Percentiles rank a stretch among this genome's conserved stretches.
phyloP scores from a whole-genome alignment of 176 grass and related monocot species.

The Phragmites australis region DNA sequence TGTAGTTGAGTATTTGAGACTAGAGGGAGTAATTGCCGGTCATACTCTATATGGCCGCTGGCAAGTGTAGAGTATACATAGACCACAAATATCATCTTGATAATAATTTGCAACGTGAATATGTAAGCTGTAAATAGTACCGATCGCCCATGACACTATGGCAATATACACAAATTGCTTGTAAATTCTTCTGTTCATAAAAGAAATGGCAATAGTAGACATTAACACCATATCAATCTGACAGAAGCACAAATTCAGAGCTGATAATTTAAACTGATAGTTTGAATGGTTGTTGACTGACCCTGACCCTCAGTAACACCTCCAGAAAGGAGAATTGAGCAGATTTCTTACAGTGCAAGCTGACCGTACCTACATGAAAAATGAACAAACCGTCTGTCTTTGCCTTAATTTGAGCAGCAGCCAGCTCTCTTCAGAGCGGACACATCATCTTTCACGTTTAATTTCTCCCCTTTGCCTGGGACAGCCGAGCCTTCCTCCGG shows the following conservation, averaged over 20 bases:
- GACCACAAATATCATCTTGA: too few relatives aligned
- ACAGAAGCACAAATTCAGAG: constrained; percentile 26
- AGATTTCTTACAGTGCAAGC: constrained; percentile 23
- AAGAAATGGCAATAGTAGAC: neutral
- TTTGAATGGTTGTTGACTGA: constrained; percentile 25
- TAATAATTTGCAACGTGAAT: neutral
- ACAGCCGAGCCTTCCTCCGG: constrained; percentile 31
- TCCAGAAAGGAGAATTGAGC: constrained; percentile 28
- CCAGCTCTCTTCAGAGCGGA: constrained; percentile 52
- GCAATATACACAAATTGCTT: neutral
- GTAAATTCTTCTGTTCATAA: neutral
- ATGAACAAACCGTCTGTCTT: constrained; percentile 28
- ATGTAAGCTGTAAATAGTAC: neutral
- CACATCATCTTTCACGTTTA: constrained; percentile 64
- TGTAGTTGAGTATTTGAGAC: too few relatives aligned
- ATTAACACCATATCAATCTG: neutral
- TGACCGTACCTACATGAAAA: constrained; percentile 36
- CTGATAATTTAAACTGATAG: constrained; percentile 22
- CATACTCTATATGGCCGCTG: too few relatives aligned
- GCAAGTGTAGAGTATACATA: too few relatives aligned
- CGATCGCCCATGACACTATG: neutral
- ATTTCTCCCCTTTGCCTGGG: constrained; percentile 57
- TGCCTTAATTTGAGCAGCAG: constrained; percentile 60
- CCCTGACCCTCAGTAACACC: constrained; percentile 25
- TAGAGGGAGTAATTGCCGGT: too few relatives aligned